Evolutionary conservation across 1,139 yeast species (phyloP), one percentile per base, ranked within the genome.

Genomic region (Diutina neorugosa): DNA sequence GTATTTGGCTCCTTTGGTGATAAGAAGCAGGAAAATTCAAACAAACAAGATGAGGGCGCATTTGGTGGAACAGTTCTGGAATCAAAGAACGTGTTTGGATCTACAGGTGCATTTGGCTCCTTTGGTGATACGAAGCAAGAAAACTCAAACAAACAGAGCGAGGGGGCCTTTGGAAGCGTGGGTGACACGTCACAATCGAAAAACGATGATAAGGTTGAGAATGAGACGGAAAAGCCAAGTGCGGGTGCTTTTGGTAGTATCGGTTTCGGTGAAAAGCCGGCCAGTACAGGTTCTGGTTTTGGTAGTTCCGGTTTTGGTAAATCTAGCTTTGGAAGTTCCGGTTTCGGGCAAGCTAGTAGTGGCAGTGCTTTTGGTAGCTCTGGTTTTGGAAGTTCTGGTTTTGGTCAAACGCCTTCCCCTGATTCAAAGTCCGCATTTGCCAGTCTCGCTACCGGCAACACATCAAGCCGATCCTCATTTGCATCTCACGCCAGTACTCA

Each of bases 241-340:
- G 43, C 11, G 16, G 20, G 48, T 14, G 48, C 19, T 6, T 44
- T 44, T 23, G 48, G 48, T 14, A 44, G 25, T 21, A 4, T 11
- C 21, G 37, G 48, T 7, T 44, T 44, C 23, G 48, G 48, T 9
- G 21, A 16, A n/a, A 42, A 19, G 21, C 2, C 19, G 12, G 16
- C 44, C 18, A 21, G n/a, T 4, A 20, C 27, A 14, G 19, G 27
- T 5, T 44, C 25, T 18, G 48, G 48, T 19, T 19, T 43, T 21
- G 46, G 46, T 8, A 19, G 18, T 12, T 43, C 50, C 21, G 56
- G 52, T 3, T 54, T 53, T 19, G 53, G 55, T 5, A 40, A 42
- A 19, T 40, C 56, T 3, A 53, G 55, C 3, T 56, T 56, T 27
- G 56, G 57, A 14, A 50, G n/a, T 49, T 54, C 37, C 5, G 14